Conservation (phyloP, 768 basidiomycete species). For the Phaeotremella skinneri region DNA sequence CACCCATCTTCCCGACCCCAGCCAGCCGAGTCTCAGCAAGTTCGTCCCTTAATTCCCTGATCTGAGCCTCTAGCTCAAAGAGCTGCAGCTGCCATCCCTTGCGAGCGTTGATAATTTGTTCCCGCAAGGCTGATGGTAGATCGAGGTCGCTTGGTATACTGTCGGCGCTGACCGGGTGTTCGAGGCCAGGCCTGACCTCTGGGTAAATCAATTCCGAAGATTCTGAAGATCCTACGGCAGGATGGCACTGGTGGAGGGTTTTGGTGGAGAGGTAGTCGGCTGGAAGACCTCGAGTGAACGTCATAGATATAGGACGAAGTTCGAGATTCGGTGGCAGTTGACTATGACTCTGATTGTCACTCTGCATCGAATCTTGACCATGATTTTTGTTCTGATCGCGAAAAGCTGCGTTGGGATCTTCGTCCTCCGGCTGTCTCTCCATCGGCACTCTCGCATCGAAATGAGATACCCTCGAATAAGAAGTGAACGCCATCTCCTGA, state of each 20-base stretch:
- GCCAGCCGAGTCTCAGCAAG: not conserved
- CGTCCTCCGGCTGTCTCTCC: too few species aligned
- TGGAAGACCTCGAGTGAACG: conserved; percentile 29
- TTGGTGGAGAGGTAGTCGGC: conserved; percentile 24
- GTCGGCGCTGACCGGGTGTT: not conserved
- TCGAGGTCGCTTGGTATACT: not conserved
- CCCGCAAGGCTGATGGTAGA: not conserved
- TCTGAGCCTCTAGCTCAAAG: conserved; percentile 35
- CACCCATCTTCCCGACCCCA: not conserved
- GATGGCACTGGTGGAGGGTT: not conserved
- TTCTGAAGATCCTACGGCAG: too few species aligned
- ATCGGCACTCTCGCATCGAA: too few species aligned
- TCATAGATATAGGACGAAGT: conserved; percentile 41
- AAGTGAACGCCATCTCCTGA: too few species aligned
- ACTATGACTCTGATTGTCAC: not conserved
- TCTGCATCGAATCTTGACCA: not conserved
- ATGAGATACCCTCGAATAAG: too few species aligned
- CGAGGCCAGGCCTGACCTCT: too few species aligned
- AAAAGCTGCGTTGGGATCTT: too few species aligned
- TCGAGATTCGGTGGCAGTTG: conserved; percentile 28
- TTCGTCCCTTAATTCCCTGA: conserved; percentile 20
- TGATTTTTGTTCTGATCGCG: too few species aligned
- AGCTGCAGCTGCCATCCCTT: conserved; percentile 26
- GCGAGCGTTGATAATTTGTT: conserved; percentile 20
- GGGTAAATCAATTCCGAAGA: too few species aligned